Evolutionary conservation across 2,329 filamentous ascomycete genomes (phyloP), one percentile per base, ranked within the genome.

Genomic region (Beauveria brongniartii): DNA sequence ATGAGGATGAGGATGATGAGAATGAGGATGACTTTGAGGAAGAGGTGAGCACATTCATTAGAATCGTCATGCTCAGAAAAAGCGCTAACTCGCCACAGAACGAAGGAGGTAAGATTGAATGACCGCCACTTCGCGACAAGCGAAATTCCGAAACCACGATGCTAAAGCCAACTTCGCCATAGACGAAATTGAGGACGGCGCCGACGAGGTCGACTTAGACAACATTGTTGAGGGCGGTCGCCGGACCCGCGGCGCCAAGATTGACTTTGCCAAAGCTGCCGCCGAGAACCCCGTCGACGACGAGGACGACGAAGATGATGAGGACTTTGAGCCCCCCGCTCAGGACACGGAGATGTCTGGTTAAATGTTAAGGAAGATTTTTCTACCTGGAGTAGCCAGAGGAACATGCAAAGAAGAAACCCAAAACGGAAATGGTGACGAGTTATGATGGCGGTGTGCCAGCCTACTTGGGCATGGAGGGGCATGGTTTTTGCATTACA

Each of bases 211-310:
- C 73, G 91, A 96, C 72, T 80, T 84, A 61, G 84, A 84, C 73
- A 97, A 97, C 82, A 96, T 97, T 74, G 86, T 97, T 71, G 74
- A 78, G 62, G 83, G 81, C 65, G 88, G 88, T 65, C 85, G 87
- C 69, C 93, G 94, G 75, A 97, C 93, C 65, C 93, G 93, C 71
- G 92, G 92, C 72, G 90, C 91, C 75, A 83, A 87, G 71, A 97
- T 97, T 73, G 91, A 97, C 81, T 97, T 91, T 77, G 89, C 89
- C 70, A 92, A 96, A 80, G 92, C 92, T 22, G 91, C 91, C 28
- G 82, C 89, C 75, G 86, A 96, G 75, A 83, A 89, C 68, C 85
- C 84, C 52, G 84, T 81, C 65, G 84, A 86, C n/a, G 87, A 90
- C 8, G 89, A 92, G 5, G 89, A 91, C 16, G 87, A 93, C 34